Conservation (phyloP, 2,329 filamentous ascomycete genomes). For the Orbilia brochopaga region DNA sequence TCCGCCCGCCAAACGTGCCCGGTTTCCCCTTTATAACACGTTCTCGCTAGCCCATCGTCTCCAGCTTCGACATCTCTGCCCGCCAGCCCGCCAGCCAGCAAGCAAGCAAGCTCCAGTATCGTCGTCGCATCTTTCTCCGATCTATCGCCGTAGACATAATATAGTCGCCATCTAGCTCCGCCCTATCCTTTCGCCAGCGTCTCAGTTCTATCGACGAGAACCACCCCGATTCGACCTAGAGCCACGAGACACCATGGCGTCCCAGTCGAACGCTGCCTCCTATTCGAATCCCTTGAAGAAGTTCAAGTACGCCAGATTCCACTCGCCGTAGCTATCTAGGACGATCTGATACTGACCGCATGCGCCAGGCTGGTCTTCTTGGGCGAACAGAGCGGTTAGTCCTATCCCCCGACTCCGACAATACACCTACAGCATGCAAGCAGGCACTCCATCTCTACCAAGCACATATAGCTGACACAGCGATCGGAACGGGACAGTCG, state of each 20-base stretch:
- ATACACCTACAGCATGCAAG: neutral
- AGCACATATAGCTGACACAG: conserved; percentile 25
- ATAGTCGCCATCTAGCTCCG: neutral
- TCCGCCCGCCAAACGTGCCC: neutral
- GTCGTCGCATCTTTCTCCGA: neutral
- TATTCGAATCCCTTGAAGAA: conserved; percentile 99
- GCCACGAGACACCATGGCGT: conserved; percentile 40
- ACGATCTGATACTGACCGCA: conserved; percentile 55
- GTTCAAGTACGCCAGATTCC: conserved; percentile 76
- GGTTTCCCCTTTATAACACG: neutral
- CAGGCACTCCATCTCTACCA: conserved; percentile 33
- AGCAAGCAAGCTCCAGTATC: neutral
- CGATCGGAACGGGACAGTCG: conserved; percentile 68
- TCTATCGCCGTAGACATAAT: neutral
- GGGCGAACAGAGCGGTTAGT: conserved; percentile 95
- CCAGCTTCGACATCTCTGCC: neutral
- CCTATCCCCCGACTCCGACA: conserved; percentile 40
- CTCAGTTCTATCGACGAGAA: conserved; percentile 7
- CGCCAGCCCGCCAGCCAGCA: neutral
- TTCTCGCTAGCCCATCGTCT: neutral
- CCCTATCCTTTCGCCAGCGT: conserved; percentile 5
- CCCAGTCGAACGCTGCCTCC: conserved; percentile 66
- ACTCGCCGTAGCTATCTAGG: conserved; percentile 48
- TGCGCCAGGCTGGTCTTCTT: conserved; percentile 83
- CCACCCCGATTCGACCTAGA: conserved; percentile 18